These are phyloP conservation scores for Centella asiatica DNA, from an alignment of 129 eudicot genomes.

Conservation along the genomic window DNA sequence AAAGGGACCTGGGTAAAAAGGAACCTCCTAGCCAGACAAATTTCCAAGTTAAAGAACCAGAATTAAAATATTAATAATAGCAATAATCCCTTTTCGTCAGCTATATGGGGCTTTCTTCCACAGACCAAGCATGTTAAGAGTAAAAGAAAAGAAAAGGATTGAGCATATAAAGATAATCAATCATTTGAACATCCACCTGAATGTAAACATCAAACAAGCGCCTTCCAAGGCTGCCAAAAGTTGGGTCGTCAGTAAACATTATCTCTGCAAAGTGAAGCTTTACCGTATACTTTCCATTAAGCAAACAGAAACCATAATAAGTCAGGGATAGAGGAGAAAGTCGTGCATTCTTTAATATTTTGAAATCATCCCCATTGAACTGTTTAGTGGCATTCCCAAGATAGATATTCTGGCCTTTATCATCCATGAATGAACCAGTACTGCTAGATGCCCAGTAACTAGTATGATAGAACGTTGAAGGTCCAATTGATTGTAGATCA, in stretches of 20 bases:
- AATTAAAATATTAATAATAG: too few species aligned
- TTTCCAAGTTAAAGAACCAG: too few species aligned
- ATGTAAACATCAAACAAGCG: constrained; percentile 70
- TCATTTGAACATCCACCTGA: constrained; percentile 39
- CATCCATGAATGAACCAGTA: constrained; percentile 62
- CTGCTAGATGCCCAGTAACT: constrained; percentile 65
- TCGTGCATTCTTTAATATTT: constrained; percentile 47
- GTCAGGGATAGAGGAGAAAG: constrained; percentile 59
- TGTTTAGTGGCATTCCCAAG: constrained; percentile 4
- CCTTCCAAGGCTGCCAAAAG: constrained; percentile 62
- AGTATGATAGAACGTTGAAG: constrained; percentile 15
- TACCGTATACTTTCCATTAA: constrained; percentile 51
- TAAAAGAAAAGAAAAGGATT: neutral
- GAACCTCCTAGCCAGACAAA: too few species aligned
- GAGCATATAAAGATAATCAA: neutral
- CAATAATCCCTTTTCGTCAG: neutral
- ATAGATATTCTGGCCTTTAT: constrained; percentile 10
- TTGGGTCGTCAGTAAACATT: constrained; percentile 33
- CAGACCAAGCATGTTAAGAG: neutral
- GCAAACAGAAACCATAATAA: constrained; percentile 64
- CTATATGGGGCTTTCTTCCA: neutral
- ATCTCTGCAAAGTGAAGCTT: constrained; percentile 84
- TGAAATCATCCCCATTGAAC: constrained; percentile 17
- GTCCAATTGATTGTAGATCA: constrained; percentile 16
- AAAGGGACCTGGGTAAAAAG: too few species aligned